Conservation (phyloP, 495 filamentous ascomycete species). For the Lichina pygmaea region DNA sequence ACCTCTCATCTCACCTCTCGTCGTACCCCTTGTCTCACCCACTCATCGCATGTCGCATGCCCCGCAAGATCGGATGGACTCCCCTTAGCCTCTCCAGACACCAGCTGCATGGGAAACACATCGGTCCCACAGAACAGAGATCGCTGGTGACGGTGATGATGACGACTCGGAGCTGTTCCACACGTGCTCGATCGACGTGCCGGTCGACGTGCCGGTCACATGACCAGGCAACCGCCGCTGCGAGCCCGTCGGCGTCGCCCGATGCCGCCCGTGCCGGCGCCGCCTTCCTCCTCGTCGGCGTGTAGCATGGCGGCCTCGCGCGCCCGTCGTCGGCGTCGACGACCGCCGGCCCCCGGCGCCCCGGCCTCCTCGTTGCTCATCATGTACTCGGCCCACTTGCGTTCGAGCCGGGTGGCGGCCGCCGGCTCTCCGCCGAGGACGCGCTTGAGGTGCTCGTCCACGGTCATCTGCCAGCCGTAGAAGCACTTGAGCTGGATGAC, state of each 20-base stretch:
- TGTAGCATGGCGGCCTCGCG: constrained; percentile 51
- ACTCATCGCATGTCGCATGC: no score
- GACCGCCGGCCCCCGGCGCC: constrained; percentile 24
- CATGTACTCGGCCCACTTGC: constrained; percentile 91
- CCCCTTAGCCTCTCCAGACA: no score
- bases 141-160: no score
- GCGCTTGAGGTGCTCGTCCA: constrained; percentile 71
- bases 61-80: no score
- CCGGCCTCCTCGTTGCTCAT: constrained; percentile 68
- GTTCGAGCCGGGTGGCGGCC: constrained; percentile 46
- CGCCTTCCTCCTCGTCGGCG: constrained; percentile 42
- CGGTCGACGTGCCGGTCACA: background rate
- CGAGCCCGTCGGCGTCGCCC: constrained; percentile 2
- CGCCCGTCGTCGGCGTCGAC: constrained; percentile 45
- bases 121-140: no score
- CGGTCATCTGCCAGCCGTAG: constrained; percentile 83
- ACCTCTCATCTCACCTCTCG: no score
- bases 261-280: constrained; percentile 6
- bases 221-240: constrained; percentile 3
- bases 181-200: no score
- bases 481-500: constrained; percentile 77
- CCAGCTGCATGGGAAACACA: no score
- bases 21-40: no score
- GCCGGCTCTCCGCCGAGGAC: constrained; percentile 48
- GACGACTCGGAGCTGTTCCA: no score